A percentile compares a stretch with the other conserved stretches of the same genome.
Conservation (phyloP, 805 yeast species). For the Cyberlindnera mississippiensis region DNA sequence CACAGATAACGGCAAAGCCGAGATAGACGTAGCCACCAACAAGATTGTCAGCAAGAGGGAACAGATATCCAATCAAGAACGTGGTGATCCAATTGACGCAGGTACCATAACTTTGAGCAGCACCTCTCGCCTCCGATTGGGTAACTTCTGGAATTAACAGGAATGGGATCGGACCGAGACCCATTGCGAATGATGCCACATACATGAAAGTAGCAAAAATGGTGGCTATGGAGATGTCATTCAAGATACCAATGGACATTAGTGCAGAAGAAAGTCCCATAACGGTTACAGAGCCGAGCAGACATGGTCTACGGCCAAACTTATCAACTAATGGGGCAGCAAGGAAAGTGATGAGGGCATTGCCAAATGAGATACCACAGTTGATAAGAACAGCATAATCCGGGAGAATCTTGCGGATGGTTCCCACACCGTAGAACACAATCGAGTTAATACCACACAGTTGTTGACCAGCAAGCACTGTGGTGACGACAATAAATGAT, state of each 20-base stretch:
- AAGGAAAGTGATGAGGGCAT: constrained; percentile 66
- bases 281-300: constrained; percentile 57
- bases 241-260: constrained; percentile 63
- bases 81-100: constrained; percentile 90
- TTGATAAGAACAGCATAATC: constrained; percentile 66
- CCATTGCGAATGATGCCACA: constrained; percentile 84
- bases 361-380: constrained; percentile 69
- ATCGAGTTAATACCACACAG: constrained; percentile 91
- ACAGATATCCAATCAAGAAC: constrained; percentile 71
- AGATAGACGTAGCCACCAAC: constrained; percentile 80
- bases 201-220: constrained; percentile 65
- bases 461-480: constrained; percentile 81
- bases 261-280: constrained; percentile 66
- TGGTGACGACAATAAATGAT: constrained; percentile 63
- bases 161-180: constrained; percentile 95
- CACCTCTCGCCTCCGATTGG: constrained; percentile 70
- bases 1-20: constrained; percentile 61
- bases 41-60: constrained; percentile 63
- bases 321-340: constrained; percentile 76
- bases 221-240: constrained; percentile 43
- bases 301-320: constrained; percentile 69
- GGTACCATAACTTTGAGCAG: constrained; percentile 92
- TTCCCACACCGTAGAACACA: constrained; percentile 88
- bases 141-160: constrained; percentile 85
- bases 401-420: constrained; percentile 70